phyloP scores from a whole-genome alignment of 495 filamentous ascomycete genomes.

The Clohesyomyces aquaticus region DNA sequence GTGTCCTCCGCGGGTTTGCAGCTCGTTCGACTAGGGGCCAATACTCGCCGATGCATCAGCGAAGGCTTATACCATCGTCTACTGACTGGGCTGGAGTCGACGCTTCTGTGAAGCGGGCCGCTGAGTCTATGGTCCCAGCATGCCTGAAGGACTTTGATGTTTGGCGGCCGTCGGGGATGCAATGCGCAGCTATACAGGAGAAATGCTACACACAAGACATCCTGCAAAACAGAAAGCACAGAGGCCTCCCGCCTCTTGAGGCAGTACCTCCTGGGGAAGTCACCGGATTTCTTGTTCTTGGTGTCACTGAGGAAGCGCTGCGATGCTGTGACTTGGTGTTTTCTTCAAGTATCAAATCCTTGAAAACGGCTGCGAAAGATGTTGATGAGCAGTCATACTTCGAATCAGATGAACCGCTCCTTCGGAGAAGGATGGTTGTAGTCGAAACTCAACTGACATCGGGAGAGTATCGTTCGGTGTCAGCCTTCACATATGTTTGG shows the following conservation, averaged over 20 bases:
- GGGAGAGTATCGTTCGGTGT: constrained; percentile 7
- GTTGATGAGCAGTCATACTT: not conserved
- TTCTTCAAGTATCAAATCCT: constrained; percentile 3
- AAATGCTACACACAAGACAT: not conserved
- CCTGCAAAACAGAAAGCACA: not conserved
- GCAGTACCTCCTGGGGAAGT: constrained; percentile 2
- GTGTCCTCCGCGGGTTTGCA: constrained; percentile 7
- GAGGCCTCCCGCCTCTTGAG: not conserved
- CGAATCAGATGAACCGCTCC: not conserved
- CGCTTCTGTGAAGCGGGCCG: constrained; percentile 11
- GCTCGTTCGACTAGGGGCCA: constrained; percentile 1
- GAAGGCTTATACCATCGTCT: constrained; percentile 6
- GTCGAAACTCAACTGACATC: constrained; percentile 11
- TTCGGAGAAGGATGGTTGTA: not conserved
- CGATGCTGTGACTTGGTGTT: constrained; percentile 19
- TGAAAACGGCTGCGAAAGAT: not conserved
- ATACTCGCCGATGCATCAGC: constrained; percentile 19
- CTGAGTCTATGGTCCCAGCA: constrained; percentile 19
- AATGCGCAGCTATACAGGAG: constrained; percentile 7
- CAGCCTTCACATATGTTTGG: constrained; percentile 19
- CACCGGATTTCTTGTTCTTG: constrained; percentile 16
- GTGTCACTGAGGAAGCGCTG: constrained; percentile 13
- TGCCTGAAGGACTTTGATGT: constrained; percentile 11
- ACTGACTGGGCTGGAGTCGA: constrained; percentile 12
- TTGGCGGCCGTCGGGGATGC: constrained; percentile 6